phyloP scores from a whole-genome alignment of 768 basidiomycete species.

The Suillus placidus region DNA sequence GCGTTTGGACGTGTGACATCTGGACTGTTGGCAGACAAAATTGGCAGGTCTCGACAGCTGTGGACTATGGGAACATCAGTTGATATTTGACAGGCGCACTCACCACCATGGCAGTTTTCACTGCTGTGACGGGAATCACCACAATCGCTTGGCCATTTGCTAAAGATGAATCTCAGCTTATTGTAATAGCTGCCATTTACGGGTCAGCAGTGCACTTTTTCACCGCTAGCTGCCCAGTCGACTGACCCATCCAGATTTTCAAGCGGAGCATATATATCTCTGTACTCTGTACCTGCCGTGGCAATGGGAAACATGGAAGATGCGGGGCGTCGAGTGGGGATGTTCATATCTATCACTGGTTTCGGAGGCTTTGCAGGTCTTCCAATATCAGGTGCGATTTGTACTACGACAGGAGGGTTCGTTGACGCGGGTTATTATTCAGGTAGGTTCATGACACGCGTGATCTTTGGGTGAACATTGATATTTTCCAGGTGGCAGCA shows the following conservation, averaged over 20 bases:
- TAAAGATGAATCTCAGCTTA: constrained; percentile 42
- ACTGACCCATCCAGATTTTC: constrained; percentile 44
- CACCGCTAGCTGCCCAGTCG: not conserved
- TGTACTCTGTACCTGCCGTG: constrained; percentile 59
- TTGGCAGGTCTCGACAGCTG: constrained; percentile 39
- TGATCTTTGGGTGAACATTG: not conserved
- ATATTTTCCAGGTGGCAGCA: constrained; percentile 34
- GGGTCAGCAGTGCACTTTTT: constrained; percentile 46
- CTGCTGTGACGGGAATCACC: constrained; percentile 52
- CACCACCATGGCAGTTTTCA: constrained; percentile 70
- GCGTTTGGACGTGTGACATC: constrained; percentile 51
- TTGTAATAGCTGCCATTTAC: constrained; percentile 61
- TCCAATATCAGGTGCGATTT: constrained; percentile 74
- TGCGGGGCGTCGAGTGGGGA: constrained; percentile 65
- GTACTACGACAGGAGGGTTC: constrained; percentile 51
- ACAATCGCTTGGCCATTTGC: constrained; percentile 77
- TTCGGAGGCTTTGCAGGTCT: constrained; percentile 69
- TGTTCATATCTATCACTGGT: constrained; percentile 61
- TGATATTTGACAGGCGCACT: constrained; percentile 51
- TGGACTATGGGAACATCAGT: not conserved
- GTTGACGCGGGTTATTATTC: constrained; percentile 43
- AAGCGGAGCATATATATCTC: constrained; percentile 62
- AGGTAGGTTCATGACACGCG: constrained; percentile 20
- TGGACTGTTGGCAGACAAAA: constrained; percentile 55
- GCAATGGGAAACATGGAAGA: constrained; percentile 62